Conservation (phyloP, 177 flowering plant genomes). For the Vitis hybrid region DNA sequence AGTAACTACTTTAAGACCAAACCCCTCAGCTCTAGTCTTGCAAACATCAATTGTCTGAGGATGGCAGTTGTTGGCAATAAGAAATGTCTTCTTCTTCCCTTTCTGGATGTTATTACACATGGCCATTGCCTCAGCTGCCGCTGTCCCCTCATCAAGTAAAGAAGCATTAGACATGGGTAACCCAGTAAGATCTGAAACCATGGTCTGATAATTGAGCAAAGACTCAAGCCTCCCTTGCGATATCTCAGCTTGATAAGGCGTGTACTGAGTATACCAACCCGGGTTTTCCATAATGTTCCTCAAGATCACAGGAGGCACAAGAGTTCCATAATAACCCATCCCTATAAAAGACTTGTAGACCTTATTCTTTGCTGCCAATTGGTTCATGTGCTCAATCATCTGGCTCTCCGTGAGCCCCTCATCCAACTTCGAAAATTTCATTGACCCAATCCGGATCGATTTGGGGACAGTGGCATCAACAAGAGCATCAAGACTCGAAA, state of each 20-base stretch:
- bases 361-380: slow-evolving; percentile 73
- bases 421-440: slow-evolving; percentile 78
- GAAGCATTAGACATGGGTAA: slow-evolving; percentile 98
- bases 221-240: slow-evolving; percentile 94
- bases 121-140: slow-evolving; percentile 99
- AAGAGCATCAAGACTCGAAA: slow-evolving; percentile 55
- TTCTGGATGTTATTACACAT: slow-evolving; percentile 90
- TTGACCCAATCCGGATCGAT: slow-evolving; percentile 62
- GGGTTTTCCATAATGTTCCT: slow-evolving; percentile 97
- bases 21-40: slow-evolving; percentile 86
- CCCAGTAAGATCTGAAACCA: slow-evolving; percentile 91
- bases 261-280: slow-evolving; percentile 97
- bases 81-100: slow-evolving; percentile 84
- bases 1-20: slow-evolving; percentile 71
- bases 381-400: slow-evolving; percentile 83
- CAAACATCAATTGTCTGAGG: slow-evolving; percentile 94
- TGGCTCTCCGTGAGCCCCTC: slow-evolving; percentile 88
- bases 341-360: slow-evolving; percentile 87
- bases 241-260: slow-evolving; percentile 98
- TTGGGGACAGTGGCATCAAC: slow-evolving; percentile 96
- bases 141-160: slow-evolving; percentile 93
- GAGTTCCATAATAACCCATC: slow-evolving; percentile 94
- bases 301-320: slow-evolving; percentile 82
- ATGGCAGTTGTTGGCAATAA: slow-evolving; percentile 84
- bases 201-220: slow-evolving; percentile 81